phyloP scores from a whole-genome alignment of 306 rosid species.

The Abrus pulchellus region DNA sequence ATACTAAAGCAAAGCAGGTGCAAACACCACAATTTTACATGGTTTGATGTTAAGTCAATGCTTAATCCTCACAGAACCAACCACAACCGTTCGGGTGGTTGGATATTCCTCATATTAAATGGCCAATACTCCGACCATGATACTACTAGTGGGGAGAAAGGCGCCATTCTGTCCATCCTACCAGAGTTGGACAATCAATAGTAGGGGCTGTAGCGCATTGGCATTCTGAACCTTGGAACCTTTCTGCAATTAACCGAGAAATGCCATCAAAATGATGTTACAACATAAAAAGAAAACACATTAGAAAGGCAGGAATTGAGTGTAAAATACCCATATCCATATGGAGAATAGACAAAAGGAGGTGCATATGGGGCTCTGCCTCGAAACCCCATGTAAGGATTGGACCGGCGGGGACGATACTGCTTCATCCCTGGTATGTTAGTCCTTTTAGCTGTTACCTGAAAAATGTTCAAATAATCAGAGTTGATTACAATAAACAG shows the following conservation, averaged over 20 bases:
- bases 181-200: constrained; percentile 55
- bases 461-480: constrained; percentile 27
- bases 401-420: constrained; percentile 66
- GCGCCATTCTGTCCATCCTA: constrained; percentile 32
- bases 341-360: constrained; percentile 69
- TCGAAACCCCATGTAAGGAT: constrained; percentile 64
- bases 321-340: constrained; percentile 73
- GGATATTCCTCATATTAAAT: constrained; percentile 14
- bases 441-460: constrained; percentile 81
- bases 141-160: constrained; percentile 16
- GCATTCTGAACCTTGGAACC: constrained; percentile 85
- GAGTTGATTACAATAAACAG: neutral
- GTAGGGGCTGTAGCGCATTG: constrained; percentile 79
- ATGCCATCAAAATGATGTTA: constrained; percentile 2
- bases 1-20: constrained; percentile 40
- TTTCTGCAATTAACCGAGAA: constrained; percentile 62
- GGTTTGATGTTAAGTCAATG: constrained; percentile 39
- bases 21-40: constrained; percentile 51
- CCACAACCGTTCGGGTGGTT: constrained; percentile 32
- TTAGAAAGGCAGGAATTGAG: neutral
- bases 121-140: constrained; percentile 42
- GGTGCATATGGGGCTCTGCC: constrained; percentile 67
- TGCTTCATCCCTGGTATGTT: constrained; percentile 87
- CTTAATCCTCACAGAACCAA: constrained; percentile 53
- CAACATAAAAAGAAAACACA: neutral